Percentiles rank a stretch among this genome's conserved stretches.
Evolutionary conservation across 176 grass and related monocot genomes (phyloP).

Genomic region (Musa beccarii): DNA sequence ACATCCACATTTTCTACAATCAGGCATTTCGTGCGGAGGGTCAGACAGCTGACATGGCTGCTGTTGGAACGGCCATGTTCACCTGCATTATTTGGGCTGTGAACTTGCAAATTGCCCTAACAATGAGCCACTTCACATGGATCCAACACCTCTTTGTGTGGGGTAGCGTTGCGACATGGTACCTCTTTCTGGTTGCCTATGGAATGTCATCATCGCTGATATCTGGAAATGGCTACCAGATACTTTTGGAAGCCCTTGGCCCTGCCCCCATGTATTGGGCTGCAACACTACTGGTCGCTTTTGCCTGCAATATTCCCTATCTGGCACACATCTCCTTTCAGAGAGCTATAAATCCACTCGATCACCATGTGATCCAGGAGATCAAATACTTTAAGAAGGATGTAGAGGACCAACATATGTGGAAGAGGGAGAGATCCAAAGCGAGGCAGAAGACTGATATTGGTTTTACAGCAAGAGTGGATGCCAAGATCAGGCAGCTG

Average conservation of each 20-base stretch:
- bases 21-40: conserved; percentile 59
- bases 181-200: conserved; percentile 69
- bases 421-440: conserved; percentile 85
- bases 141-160: conserved; percentile 92
- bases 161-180: conserved; percentile 85
- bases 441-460: conserved; percentile 85
- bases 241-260: conserved; percentile 66
- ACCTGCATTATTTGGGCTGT: conserved; percentile 97
- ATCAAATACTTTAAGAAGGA: conserved; percentile 84
- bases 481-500: conserved; percentile 88
- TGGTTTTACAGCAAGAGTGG: conserved; percentile 79
- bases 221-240: conserved; percentile 50
- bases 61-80: conserved; percentile 91
- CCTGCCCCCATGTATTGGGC: conserved; percentile 74
- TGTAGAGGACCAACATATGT: conserved; percentile 78
- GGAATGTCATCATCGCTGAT: conserved; percentile 47
- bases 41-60: conserved; percentile 86
- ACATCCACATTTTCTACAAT: conserved; percentile 71
- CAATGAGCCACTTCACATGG: conserved; percentile 99
- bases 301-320: conserved; percentile 81
- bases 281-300: conserved; percentile 57
- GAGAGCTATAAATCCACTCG: conserved; percentile 70
- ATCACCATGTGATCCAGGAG: conserved; percentile 98
- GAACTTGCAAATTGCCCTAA: conserved; percentile 88
- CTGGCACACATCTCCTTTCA: conserved; percentile 91